Base-by-base conservation (phyloP, 192 early-diverging fungal species). In the Backusella psychrophila region DNA sequence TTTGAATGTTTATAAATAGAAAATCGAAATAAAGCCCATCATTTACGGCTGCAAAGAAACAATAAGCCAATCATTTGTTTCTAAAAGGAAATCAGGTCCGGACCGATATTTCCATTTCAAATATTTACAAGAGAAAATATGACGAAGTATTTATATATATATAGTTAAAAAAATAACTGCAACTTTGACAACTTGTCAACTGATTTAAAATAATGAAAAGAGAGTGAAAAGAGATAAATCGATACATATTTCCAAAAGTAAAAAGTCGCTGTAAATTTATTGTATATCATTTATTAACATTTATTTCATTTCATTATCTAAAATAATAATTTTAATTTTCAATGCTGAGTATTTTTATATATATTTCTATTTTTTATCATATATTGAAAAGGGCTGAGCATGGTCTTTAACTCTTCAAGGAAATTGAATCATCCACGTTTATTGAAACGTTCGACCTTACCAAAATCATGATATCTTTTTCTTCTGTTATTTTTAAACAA, bases 111-210 rank as follows among this genome's bases (percentile, higher is more conserved):
- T 63, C 56, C 56, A 23, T 63, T 63, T 63, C 29, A 2, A 63
- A 63, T 49, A 63, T 29, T 29, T 29, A 7, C 26, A 23, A 63
- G 5, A 63, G 46, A 49, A 29, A 63, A 29, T 11, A 63, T 63
- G 56, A 5, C 2, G 23, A 29, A 63, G 56, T 63, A 63, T 26
- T 53, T 44, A 44, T 44, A 44, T 44, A 44, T 44, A 7, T 49
- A 6, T 49, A 49, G 46, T n/a, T 49, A 19, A 29, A 59, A 59
- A 29, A 29, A 59, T 14, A 29, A 23, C 56, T 63, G 56, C 56
- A 26, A 63, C 56, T 63, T 63, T 63, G 56, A 63, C 56, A 63
- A 56, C 53, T 56, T 44, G 53, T 56, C 53, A 56, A 63, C 56
- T 63, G 56, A 63, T 63, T 29, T 63, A 63, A 23, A 63, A 63